phyloP scores from a whole-genome alignment of 2,329 filamentous ascomycete genomes.

The Orbilia brochopaga region DNA sequence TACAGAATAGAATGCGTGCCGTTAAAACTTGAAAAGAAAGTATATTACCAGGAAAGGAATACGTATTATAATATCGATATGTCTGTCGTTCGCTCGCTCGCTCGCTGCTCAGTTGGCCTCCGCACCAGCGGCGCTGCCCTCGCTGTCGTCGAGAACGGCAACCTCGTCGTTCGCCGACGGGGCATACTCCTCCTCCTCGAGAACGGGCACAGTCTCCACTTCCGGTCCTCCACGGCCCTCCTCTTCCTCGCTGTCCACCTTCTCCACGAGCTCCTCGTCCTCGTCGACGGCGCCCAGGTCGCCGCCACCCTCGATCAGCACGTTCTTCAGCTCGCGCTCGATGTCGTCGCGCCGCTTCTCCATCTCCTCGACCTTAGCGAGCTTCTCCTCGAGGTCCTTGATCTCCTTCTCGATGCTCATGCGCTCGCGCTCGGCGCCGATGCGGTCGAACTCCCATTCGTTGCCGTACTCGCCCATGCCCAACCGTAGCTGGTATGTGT shows the following conservation, averaged over 20 bases:
- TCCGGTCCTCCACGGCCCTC: conserved; percentile 26
- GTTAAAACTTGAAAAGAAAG: neutral
- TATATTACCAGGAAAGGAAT: conserved; percentile 1
- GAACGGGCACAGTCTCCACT: conserved; percentile 39
- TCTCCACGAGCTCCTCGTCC: conserved; percentile 15
- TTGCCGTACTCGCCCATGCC: conserved; percentile 80
- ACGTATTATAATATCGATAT: neutral
- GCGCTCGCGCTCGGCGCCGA: conserved; percentile 92
- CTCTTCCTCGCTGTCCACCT: conserved; percentile 5
- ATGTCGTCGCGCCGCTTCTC: conserved; percentile 79
- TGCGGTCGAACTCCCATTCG: conserved; percentile 90
- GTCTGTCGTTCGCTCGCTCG: too few relatives aligned
- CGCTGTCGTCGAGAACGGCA: conserved; percentile 41
- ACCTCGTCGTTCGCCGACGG: conserved; percentile 42
- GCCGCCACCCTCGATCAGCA: conserved; percentile 63
- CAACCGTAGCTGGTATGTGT: conserved; percentile 86
- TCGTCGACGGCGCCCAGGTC: conserved; percentile 33
- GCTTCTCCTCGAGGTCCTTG: conserved; percentile 77
- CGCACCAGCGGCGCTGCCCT: conserved; percentile 26
- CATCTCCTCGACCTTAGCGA: conserved; percentile 84
- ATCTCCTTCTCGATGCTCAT: conserved; percentile 90
- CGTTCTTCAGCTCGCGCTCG: conserved; percentile 75
- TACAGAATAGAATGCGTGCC: conserved; percentile 8
- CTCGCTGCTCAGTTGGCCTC: conserved; percentile 5
- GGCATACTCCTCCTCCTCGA: conserved; percentile 41